phyloP scores from a whole-genome alignment of 2,329 filamentous ascomycete species.

The Microascus cirrosus region DNA sequence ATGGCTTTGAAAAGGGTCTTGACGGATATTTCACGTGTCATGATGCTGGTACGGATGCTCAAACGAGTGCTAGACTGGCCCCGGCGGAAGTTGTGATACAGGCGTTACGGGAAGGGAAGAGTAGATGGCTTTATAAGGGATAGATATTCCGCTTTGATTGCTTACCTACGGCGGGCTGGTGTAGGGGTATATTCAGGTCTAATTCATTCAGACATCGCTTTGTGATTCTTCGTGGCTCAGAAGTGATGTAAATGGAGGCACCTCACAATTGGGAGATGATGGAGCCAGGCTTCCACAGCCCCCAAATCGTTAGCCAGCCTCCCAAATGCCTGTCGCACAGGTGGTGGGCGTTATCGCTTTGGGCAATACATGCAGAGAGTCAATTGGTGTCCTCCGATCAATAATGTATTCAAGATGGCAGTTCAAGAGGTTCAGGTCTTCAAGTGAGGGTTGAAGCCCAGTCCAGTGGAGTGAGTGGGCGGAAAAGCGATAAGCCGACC shows the following conservation, averaged over 20 bases:
- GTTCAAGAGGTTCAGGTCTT: constrained; percentile 1
- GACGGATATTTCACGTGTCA: not conserved
- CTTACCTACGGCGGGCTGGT: not conserved
- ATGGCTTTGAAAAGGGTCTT: not conserved
- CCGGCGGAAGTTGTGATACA: not conserved
- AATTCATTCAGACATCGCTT: not conserved
- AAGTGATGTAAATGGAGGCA: not conserved
- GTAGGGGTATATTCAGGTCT: not conserved
- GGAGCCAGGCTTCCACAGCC: no score
- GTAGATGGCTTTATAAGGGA: not conserved
- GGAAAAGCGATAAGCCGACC: constrained; percentile 57
- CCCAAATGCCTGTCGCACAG: no score
- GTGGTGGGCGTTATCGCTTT: no score
- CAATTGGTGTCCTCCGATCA: no score
- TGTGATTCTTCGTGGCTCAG: not conserved
- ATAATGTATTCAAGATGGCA: not conserved
- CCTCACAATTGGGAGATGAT: no score
- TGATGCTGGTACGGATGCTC: not conserved
- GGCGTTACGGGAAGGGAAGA: constrained; percentile 1
- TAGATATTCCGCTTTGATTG: not conserved
- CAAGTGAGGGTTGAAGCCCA: constrained; percentile 9
- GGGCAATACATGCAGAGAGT: no score
- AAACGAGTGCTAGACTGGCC: not conserved
- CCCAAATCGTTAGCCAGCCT: no score
- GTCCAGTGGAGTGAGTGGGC: constrained; percentile 42